Conservation (phyloP, 805 yeast species). For the Cyberlindnera samutprakarnensis region DNA sequence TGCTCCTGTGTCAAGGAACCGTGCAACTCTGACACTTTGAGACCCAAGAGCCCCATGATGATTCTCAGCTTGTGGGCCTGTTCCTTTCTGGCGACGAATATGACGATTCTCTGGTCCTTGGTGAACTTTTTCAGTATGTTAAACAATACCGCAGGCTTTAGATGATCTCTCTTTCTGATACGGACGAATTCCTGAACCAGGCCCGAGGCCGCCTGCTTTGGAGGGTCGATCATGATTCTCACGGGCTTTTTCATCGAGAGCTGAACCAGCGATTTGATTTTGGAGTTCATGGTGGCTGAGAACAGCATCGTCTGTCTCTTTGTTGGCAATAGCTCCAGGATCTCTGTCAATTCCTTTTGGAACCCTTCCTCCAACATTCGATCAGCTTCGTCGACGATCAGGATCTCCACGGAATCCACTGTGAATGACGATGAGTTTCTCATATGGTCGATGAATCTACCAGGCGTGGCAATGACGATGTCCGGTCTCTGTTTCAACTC, state of each 20-base stretch:
- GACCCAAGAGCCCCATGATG: conserved; percentile 62
- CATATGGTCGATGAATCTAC: conserved; percentile 95
- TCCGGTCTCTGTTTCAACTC: conserved; percentile 90
- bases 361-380: conserved; percentile 99
- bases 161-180: conserved; percentile 78
- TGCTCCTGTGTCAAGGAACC: conserved; percentile 89
- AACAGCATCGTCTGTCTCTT: conserved; percentile 91
- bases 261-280: conserved; percentile 79
- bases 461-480: conserved; percentile 96
- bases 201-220: conserved; percentile 88
- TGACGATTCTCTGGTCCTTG: conserved; percentile 64
- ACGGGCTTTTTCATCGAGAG: conserved; percentile 87
- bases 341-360: conserved; percentile 90
- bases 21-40: conserved; percentile 73
- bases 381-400: conserved; percentile 97
- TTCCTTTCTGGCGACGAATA: conserved; percentile 88
- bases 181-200: conserved; percentile 91
- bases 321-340: conserved; percentile 76
- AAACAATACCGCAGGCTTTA: conserved; percentile 77
- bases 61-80: conserved; percentile 83
- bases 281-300: conserved; percentile 97
- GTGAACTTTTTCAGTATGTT: conserved; percentile 64
- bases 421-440: conserved; percentile 90
- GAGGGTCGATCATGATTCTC: conserved; percentile 92
- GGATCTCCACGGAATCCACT: conserved; percentile 84